phyloP scores from a whole-genome alignment of 768 basidiomycete genomes.

The Suillus subalutaceus region DNA sequence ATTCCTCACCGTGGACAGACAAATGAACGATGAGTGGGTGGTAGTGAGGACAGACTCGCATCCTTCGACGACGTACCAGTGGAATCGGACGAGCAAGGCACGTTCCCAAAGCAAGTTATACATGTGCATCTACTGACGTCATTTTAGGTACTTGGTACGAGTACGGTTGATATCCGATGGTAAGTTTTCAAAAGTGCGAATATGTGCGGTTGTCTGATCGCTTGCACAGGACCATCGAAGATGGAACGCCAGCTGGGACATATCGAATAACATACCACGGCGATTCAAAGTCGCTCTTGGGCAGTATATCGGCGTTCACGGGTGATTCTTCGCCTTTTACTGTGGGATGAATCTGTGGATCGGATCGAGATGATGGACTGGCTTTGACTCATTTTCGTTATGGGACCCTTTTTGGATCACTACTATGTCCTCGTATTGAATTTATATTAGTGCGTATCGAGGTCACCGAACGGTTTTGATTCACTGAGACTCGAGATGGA shows the following conservation, averaged over 20 bases:
- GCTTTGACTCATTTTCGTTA: background rate
- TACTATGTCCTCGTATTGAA: background rate
- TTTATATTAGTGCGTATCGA: too few relatives aligned
- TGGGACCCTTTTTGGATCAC: background rate
- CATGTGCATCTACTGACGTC: constrained; percentile 8
- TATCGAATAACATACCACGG: constrained; percentile 76
- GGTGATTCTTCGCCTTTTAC: constrained; percentile 67
- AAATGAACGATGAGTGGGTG: constrained; percentile 52
- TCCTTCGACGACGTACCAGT: constrained; percentile 70
- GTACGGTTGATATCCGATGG: constrained; percentile 71
- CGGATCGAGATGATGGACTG: background rate
- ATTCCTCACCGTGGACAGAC: constrained; percentile 67
- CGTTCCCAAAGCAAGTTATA: constrained; percentile 22
- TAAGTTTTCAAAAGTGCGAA: constrained; percentile 30
- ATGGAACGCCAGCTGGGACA: constrained; percentile 64
- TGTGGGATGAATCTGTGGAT: constrained; percentile 30
- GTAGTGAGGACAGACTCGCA: constrained; percentile 74
- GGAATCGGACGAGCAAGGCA: constrained; percentile 61
- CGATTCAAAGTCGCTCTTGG: constrained; percentile 72
- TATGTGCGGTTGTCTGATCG: background rate
- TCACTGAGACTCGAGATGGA: background rate
- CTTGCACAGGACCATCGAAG: constrained; percentile 60
- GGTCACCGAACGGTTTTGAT: background rate
- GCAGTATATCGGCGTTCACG: constrained; percentile 63
- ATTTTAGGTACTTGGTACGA: constrained; percentile 57